Base-by-base conservation (phyloP, 176 grass and related monocot species). In the Oropetium thomaeum region DNA sequence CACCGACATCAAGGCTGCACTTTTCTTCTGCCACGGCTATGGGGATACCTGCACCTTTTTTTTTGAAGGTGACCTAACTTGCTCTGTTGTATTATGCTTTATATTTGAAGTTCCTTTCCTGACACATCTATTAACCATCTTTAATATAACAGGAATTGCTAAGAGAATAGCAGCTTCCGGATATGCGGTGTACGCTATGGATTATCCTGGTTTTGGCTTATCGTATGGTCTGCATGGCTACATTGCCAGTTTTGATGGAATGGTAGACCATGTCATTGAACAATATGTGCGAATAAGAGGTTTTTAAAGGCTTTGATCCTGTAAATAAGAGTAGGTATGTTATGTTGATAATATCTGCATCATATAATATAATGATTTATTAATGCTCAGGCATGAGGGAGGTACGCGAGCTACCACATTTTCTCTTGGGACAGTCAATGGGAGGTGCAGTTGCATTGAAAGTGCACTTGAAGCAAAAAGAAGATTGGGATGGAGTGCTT, bases 251-350 rank as follows among this genome's bases (percentile, higher is more conserved):
- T 94, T 98, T 65, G 96, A 98, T 85, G 91, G 91, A 83, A 84
- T 98, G 91, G 95, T 98, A 33, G 84, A 98, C 75, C 89, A 98
- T 89, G 95, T 94, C 49, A 98, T 98, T 82, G 95, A 98, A 51
- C 95, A 92, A 73, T 98, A 92, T 76, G 76, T 70, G 32, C 64
- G 14, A 30, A 92, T 94, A 71, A 92, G 83, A 98, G 95, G 95
- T 93, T 63, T 54, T 20, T 81, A 4, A 59, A 40, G 38, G 53
- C 48, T 77, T 81, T n/a, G 65, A 10, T 83, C 19, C 35, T 73
- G 53, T 58, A 84, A 1, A 62, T 20, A 58, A 39, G 9, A 80
- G 67, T 85, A 76, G 12, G 43, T 74, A 10, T 75, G 3, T 31
- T 31, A 10, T 67, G 20, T 58, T 71, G 15, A 29, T 76, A 67